Base-by-base conservation (phyloP, 2,329 filamentous ascomycete species). In the Metarhizium brunneum region DNA sequence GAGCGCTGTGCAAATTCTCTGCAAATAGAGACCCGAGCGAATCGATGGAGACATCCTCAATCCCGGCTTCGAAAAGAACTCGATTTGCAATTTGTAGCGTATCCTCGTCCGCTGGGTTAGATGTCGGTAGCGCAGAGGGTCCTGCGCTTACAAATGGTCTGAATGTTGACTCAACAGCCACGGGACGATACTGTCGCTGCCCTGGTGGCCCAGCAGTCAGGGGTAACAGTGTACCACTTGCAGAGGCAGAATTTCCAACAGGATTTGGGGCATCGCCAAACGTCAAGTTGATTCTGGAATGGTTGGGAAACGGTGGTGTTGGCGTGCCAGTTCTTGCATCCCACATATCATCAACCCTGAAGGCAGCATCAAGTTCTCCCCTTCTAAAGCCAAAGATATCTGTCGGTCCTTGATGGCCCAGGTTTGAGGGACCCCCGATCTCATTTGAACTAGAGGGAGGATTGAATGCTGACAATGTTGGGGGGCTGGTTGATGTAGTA, bases 131-230 rank as follows among this genome's bases (percentile, higher is more conserved):
- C 61, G 48, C 54, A 45, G 20, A 58, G 58, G 45, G 50, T 8
- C 45, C 45, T 8, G 18, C 18, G 4, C 47, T 49, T 45, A 16
- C 42, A 18, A 69, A 63, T 36, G 68, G 63, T 55, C 68, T 72
- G 56, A 71, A 64, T 2, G 68, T 67, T 8, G 66, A 64, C 32
- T 78, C 74, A 38, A 76, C 68, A 2, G 71, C 71, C 29, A 71
- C 69, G n/a, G 76, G 68, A 20, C 70, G 75, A 60, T 74, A 75
- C 55, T 78, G 76, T 47, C 79, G 75, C 57, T 77, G 75, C 20
- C 79, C 79, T 13, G 79, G 79, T 47, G 79, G 79, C 2, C 79
- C 79, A 32, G 79, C 79, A 20, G 76, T 81, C 59, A 82, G 62
- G 10, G 79, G 79, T 25, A 67, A 71, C n/a, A 78, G 79, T 18